Conservation (phyloP, 495 filamentous ascomycete genomes). For the Achaetomiella virescens region DNA sequence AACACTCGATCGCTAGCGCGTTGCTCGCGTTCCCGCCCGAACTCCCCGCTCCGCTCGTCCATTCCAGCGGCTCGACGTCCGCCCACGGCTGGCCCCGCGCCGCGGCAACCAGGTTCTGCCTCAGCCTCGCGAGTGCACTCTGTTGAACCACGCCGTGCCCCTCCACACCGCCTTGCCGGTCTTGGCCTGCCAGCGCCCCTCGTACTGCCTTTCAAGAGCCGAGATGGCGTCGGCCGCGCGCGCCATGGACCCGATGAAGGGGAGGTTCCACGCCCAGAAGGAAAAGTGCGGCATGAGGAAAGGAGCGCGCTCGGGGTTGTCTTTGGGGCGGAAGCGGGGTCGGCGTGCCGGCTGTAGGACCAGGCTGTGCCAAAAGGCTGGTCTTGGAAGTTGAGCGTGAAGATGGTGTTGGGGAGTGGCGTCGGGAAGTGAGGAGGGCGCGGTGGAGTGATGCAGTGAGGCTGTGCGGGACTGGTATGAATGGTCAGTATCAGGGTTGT, state of each 20-base stretch:
- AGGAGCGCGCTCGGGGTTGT: conserved; percentile 39
- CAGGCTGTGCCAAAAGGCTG: conserved; percentile 34
- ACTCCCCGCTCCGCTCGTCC: conserved; percentile 14
- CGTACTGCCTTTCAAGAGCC: conserved; percentile 23
- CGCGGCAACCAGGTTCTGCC: conserved; percentile 37
- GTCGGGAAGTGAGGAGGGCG: conserved; percentile 46
- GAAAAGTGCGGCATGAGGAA: conserved; percentile 78
- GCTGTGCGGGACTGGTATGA: conserved; percentile 31
- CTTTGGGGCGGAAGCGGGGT: conserved; percentile 43
- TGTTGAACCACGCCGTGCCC: conserved; percentile 51
- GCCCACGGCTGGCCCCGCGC: conserved; percentile 40
- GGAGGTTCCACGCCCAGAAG: conserved; percentile 67
- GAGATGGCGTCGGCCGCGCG: conserved; percentile 46
- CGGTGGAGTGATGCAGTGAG: conserved; percentile 43
- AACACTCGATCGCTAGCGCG: conserved; percentile 42
- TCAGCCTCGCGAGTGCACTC: conserved; percentile 34
- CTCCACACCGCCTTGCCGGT: conserved; percentile 64
- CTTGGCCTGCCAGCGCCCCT: conserved; percentile 44
- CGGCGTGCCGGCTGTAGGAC: conserved; percentile 35
- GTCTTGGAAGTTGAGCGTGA: conserved; percentile 45
- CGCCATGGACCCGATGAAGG: conserved; percentile 52
- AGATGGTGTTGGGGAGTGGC: conserved; percentile 55
- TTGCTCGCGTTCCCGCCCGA: conserved; percentile 24
- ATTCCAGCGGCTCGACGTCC: conserved; percentile 44
- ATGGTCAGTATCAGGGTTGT: background rate